Conservation (phyloP, 345 rosid genomes). For the Eutrema japonicum region DNA sequence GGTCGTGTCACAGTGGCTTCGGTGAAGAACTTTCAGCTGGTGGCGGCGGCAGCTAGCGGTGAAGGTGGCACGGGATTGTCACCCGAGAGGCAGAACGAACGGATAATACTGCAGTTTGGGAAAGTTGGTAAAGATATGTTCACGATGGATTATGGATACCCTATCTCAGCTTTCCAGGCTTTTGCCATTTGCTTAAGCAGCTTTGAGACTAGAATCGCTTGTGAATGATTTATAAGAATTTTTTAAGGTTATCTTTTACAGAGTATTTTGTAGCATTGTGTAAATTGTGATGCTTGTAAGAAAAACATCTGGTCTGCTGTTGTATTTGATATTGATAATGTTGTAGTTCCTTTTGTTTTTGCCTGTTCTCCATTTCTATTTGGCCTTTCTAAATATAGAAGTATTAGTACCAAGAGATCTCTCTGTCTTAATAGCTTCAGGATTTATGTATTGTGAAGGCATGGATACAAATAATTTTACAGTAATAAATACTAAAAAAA, state of each 20-base stretch:
- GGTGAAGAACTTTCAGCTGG: slow-evolving; percentile 65
- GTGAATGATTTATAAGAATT: slow-evolving; percentile 51
- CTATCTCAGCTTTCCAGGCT: slow-evolving; percentile 80
- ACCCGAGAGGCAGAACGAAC: slow-evolving; percentile 46
- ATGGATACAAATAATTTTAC: slow-evolving; percentile 18
- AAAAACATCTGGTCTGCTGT: slow-evolving; percentile 4
- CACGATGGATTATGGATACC: slow-evolving; percentile 79
- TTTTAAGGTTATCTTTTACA: background rate
- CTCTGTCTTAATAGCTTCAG: background rate
- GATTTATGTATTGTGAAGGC: background rate
- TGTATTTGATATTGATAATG: background rate
- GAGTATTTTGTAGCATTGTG: slow-evolving; percentile 19
- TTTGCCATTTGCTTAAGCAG: slow-evolving; percentile 81
- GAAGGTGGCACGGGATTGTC: slow-evolving; percentile 48
- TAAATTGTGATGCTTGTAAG: slow-evolving; percentile 22
- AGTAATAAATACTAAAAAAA: slow-evolving; percentile 4
- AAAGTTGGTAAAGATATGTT: slow-evolving; percentile 81
- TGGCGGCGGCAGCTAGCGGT: slow-evolving; percentile 51
- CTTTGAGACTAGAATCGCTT: slow-evolving; percentile 80
- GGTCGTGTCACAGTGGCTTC: slow-evolving; percentile 86
- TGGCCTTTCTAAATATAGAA: background rate
- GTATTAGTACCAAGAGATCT: background rate
- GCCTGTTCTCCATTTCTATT: background rate
- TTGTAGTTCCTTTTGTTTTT: slow-evolving; percentile 1
- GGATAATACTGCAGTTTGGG: slow-evolving; percentile 70